Conservation (phyloP, 139 green algal genomes). For the Tetratostichococcus sp. region DNA sequence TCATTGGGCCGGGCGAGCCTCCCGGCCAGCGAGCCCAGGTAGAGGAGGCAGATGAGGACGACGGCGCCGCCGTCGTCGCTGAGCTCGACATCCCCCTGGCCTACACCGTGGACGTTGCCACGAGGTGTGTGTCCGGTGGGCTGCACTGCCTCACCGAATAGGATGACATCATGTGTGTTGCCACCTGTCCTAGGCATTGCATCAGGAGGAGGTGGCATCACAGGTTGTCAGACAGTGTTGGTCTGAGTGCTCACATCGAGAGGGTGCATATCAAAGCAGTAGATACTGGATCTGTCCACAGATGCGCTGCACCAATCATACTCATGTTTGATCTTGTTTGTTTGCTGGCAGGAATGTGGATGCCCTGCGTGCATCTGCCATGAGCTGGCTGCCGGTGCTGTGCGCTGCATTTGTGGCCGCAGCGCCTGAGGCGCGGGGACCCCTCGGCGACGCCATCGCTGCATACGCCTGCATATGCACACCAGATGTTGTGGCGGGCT, state of each 20-base stretch:
- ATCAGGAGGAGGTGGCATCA: too few species aligned
- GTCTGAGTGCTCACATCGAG: too few species aligned
- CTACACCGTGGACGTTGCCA: conserved; percentile 25
- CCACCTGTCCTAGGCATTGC: too few species aligned
- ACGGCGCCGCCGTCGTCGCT: neutral
- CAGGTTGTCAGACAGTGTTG: too few species aligned
- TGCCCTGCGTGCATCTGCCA: conserved; percentile 48
- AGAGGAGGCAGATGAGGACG: conserved; percentile 18
- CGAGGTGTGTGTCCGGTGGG: conserved; percentile 4
- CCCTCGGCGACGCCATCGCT: conserved; percentile 50
- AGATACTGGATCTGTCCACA: too few species aligned
- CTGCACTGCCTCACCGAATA: neutral
- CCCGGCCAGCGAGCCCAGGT: neutral
- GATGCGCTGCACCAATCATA: too few species aligned
- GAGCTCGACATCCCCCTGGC: conserved; percentile 4
- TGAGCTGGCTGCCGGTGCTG: conserved; percentile 83
- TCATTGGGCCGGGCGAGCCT: conserved; percentile 17
- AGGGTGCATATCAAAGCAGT: too few species aligned
- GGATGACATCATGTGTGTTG: too few species aligned
- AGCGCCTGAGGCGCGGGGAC: conserved; percentile 38
- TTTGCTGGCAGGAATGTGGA: conserved; percentile 46
- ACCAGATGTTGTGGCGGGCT: conserved; percentile 24
- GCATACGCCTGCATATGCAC: conserved; percentile 62
- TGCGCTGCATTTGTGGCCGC: conserved; percentile 74
- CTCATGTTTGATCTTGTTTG: too few species aligned